These are phyloP conservation scores for Globisporangium carolinianum DNA, from an alignment of 352 stramenopile species.

Conservation along the genomic window DNA sequence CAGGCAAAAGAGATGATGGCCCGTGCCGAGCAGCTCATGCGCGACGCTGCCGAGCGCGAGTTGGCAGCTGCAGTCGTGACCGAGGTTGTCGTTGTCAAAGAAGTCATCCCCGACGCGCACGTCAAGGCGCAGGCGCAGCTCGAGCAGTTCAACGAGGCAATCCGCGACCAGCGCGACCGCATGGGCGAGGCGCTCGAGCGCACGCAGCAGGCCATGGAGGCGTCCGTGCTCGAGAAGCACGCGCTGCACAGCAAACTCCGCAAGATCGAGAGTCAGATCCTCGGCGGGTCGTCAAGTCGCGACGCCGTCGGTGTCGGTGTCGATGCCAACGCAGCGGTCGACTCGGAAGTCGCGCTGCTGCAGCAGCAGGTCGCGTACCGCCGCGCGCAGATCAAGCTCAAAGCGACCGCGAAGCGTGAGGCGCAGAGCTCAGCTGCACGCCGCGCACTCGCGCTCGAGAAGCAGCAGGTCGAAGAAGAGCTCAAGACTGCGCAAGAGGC, in stretches of 20 bases:
- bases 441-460: slow-evolving; percentile 55
- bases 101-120: slow-evolving; percentile 69
- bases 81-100: slow-evolving; percentile 58
- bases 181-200: slow-evolving; percentile 73
- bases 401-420: slow-evolving; percentile 68
- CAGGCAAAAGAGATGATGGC: slow-evolving; percentile 75
- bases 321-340: slow-evolving; percentile 5
- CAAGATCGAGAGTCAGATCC: slow-evolving; percentile 80
- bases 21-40: slow-evolving; percentile 58
- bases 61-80: slow-evolving; percentile 28
- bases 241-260: slow-evolving; percentile 42
- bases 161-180: slow-evolving; percentile 57
- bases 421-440: slow-evolving; percentile 51
- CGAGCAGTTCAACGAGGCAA: slow-evolving; percentile 52
- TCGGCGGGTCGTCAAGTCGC: slow-evolving; percentile 32
- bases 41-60: slow-evolving; percentile 34
- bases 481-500: slow-evolving; percentile 63
- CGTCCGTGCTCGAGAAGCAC: slow-evolving; percentile 19
- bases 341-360: slow-evolving; percentile 68
- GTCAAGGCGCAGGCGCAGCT: slow-evolving; percentile 58
- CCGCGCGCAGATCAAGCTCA: slow-evolving; percentile 70
- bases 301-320: slow-evolving; percentile 6
- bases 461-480: slow-evolving; percentile 69
- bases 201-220: slow-evolving; percentile 65
- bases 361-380: slow-evolving; percentile 82